These are phyloP conservation scores for Penicillium ucsense DNA, from an alignment of 495 filamentous ascomycete genomes.

Conservation along the genomic window DNA sequence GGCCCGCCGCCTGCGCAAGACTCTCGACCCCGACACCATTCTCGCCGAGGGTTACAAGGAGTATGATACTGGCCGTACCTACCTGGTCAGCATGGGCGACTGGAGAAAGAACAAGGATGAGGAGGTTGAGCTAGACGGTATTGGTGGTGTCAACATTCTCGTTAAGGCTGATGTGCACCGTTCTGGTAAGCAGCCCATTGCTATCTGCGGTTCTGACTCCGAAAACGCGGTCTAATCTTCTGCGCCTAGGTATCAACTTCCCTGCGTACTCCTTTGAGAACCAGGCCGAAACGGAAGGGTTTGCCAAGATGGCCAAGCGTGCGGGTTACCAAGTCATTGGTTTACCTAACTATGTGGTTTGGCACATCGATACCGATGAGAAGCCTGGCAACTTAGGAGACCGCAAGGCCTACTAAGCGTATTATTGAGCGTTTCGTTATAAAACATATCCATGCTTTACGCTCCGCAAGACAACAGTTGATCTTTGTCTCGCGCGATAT, in stretches of 20 bases:
- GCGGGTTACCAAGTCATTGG: conserved; percentile 89
- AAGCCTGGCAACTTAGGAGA: conserved; percentile 68
- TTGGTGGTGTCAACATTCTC: conserved; percentile 94
- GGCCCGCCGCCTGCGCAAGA: conserved; percentile 59
- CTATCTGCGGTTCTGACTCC: not conserved
- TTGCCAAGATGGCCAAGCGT: conserved; percentile 96
- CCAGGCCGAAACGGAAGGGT: conserved; percentile 97
- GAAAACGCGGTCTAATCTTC: not conserved
- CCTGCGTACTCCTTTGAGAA: conserved; percentile 96
- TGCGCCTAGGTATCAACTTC: conserved; percentile 77
- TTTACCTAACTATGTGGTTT: conserved; percentile 94
- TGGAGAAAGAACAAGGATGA: conserved; percentile 85
- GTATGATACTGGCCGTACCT: conserved; percentile 76
- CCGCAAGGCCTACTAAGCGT: conserved; percentile 34
- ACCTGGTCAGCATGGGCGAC: conserved; percentile 82
- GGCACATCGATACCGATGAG: conserved; percentile 98
- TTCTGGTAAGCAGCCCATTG: conserved; percentile 50
- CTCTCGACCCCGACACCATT: conserved; percentile 67
- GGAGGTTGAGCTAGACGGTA: conserved; percentile 85
- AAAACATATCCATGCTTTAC: conserved; percentile 1
- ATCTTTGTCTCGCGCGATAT: conserved; percentile 9
- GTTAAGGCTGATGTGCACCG: conserved; percentile 97
- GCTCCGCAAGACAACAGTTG: conserved; percentile 9
- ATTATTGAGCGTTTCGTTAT: conserved; percentile 2
- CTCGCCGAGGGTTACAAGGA: conserved; percentile 93